A percentile compares a stretch with the other conserved stretches of the same genome.
Evolutionary conservation across 768 basidiomycete species (phyloP).

Genomic region (Asterophora lycoperdoides): DNA sequence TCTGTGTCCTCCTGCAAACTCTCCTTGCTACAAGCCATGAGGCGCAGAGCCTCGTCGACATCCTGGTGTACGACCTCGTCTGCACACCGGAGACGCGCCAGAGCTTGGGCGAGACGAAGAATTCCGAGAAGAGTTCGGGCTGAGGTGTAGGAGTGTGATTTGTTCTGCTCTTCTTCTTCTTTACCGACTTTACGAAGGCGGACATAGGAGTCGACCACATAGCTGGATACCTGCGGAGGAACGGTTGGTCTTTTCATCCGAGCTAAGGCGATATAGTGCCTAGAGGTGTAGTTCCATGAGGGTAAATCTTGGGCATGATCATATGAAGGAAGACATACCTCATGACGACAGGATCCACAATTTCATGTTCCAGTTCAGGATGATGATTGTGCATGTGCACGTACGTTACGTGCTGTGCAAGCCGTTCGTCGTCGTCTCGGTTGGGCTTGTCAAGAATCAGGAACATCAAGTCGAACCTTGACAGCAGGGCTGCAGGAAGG

Average conservation of each 20-base stretch:
- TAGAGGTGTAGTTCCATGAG: conserved; percentile 25
- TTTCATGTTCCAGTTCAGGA: conserved; percentile 79
- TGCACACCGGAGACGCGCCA: conserved; percentile 86
- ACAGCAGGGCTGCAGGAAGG: conserved; percentile 91
- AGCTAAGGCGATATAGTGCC: conserved; percentile 93
- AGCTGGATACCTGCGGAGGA: conserved; percentile 81
- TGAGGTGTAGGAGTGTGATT: conserved; percentile 91
- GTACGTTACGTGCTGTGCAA: conserved; percentile 95
- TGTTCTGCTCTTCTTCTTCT: conserved; percentile 84
- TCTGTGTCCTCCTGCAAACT: conserved; percentile 80
- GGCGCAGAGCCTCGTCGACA: conserved; percentile 92
- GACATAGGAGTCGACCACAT: conserved; percentile 94
- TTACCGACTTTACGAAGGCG: conserved; percentile 90
- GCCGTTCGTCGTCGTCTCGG: conserved; percentile 90
- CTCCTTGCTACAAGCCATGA: conserved; percentile 97
- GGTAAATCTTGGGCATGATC: conserved; percentile 6
- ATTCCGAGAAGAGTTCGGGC: conserved; percentile 94
- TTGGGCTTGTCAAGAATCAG: conserved; percentile 95
- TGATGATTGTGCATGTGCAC: conserved; percentile 96
- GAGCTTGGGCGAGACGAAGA: conserved; percentile 89
- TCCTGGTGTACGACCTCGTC: conserved; percentile 78
- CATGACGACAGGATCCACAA: conserved; percentile 84
- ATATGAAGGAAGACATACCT: conserved; percentile 45
- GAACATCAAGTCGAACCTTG: conserved; percentile 95
- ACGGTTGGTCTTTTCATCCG: conserved; percentile 88